Evolutionary conservation across 495 filamentous ascomycete species (phyloP), one percentile per base, ranked within the genome.

Genomic region (Articulospora tetracladia): DNA sequence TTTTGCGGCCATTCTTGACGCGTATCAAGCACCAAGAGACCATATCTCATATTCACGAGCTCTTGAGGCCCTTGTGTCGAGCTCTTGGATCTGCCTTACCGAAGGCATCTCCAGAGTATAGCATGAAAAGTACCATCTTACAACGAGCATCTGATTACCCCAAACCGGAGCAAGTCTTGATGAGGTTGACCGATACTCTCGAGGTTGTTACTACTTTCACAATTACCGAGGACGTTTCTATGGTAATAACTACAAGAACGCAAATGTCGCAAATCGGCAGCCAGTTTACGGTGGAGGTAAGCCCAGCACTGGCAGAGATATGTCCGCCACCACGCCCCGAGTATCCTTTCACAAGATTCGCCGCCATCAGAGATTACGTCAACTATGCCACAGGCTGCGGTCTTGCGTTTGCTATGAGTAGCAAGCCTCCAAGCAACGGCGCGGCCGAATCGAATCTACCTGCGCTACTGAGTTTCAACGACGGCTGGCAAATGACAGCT

Each of bases 1-100:
- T 94, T 25, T 76, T 94, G 25, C 81, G 84, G 2, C 85, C 87
- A 1, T 71, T 91, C 13, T 70, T 92, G 48, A 83, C 82, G 20
- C 81, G 86, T 51, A 72, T 89, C 30, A 77, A 83, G 44, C 88
- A 93, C 67, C 75, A 81, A 32, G 62, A 69, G 66, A 77, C 63
- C 58, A 76, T 73, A 44, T 74, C 56, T 60, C 66, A 49, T 68
- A 67, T 76, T 20, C 79, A 32, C 65, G 75, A 28, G 58, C 65
- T 61, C 67, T 59, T 88, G 12, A 24, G 54, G 1, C 63, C 73
- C 8, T 62, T 83, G 0, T 69, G 65, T 1, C 58, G 63, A 24
- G 70, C 73, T 3, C 51, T 84, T n/a, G 60, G 64, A 22, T 70
- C 73, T 2, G 78, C 82, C 19, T 70, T 74, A 3, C 59, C 85